phyloP scores from a whole-genome alignment of 202 grass and related monocot species.

The Carex arenaria region DNA sequence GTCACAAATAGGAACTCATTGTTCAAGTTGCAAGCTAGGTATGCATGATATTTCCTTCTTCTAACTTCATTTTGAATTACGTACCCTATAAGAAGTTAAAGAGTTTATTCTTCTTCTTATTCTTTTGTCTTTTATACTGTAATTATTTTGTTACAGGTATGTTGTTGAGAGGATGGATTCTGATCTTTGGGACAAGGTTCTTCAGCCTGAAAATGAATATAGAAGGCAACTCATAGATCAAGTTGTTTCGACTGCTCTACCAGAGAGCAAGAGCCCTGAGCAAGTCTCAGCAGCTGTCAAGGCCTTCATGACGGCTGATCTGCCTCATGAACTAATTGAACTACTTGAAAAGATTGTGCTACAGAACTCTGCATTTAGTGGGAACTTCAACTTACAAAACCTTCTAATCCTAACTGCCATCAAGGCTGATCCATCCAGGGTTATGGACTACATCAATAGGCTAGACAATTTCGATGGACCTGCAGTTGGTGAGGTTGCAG shows the following conservation, averaged over 20 bases:
- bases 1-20: constrained; percentile 96
- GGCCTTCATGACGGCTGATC: constrained; percentile 99
- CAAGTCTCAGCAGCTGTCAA: constrained; percentile 88
- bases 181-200: constrained; percentile 99
- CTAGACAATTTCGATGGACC: constrained; percentile 99
- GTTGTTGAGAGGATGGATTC: constrained; percentile 99
- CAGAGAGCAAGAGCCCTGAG: constrained; percentile 36
- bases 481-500: constrained; percentile 95
- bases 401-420: constrained; percentile 95
- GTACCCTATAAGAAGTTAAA: neutral
- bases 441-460: constrained; percentile 98
- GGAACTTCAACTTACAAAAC: constrained; percentile 97
- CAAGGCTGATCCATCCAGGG: constrained; percentile 88
- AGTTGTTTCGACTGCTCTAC: constrained; percentile 40
- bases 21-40: constrained; percentile 98
- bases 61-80: neutral
- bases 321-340: constrained; percentile 95
- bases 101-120: neutral
- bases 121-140: constrained; percentile 4
- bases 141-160: constrained; percentile 50
- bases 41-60: constrained; percentile 22
- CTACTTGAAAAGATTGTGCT: constrained; percentile 99
- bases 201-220: constrained; percentile 97
- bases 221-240: constrained; percentile 90
- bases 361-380: constrained; percentile 97